These are phyloP conservation scores for Pythium pectinolyticum DNA, from an alignment of 352 stramenopile genomes.

Conservation along the genomic window DNA sequence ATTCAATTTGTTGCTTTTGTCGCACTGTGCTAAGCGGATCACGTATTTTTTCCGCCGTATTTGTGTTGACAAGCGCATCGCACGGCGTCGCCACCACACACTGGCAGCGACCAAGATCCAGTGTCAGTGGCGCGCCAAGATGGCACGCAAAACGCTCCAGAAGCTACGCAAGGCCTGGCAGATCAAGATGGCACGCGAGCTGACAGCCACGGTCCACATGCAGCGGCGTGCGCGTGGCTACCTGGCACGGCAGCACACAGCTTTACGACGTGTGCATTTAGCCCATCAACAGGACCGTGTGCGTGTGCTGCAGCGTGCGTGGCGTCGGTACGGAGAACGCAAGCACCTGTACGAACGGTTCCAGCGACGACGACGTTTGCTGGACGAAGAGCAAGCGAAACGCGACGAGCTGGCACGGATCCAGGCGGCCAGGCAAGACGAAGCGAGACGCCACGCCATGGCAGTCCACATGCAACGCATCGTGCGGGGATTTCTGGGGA, in stretches of 20 bases:
- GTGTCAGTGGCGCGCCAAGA: slow-evolving; percentile 12
- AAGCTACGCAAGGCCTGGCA: neutral
- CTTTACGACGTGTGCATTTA: slow-evolving; percentile 14
- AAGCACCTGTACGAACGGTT: slow-evolving; percentile 20
- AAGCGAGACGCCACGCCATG: slow-evolving; percentile 17
- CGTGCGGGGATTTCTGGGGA: slow-evolving; percentile 35
- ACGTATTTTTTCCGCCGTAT: slow-evolving; percentile 54
- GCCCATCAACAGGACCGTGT: neutral
- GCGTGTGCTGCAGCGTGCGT: slow-evolving; percentile 8
- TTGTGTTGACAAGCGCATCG: slow-evolving; percentile 33
- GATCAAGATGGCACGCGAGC: slow-evolving; percentile 21
- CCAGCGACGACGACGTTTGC: slow-evolving; percentile 21
- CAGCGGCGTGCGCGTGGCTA: slow-evolving; percentile 21
- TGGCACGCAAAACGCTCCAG: neutral
- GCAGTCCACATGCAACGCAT: slow-evolving; percentile 43
- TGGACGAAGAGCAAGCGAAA: slow-evolving; percentile 35
- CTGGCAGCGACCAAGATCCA: slow-evolving; percentile 40
- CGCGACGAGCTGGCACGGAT: slow-evolving; percentile 30
- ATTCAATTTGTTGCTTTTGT: slow-evolving; percentile 55
- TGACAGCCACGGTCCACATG: slow-evolving; percentile 12
- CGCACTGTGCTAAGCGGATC: slow-evolving; percentile 42
- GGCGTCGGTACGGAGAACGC: slow-evolving; percentile 11
- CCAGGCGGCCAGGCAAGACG: slow-evolving; percentile 5
- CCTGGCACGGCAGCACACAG: slow-evolving; percentile 19
- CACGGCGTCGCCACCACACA: slow-evolving; percentile 17